Evolutionary conservation across 768 basidiomycete species (phyloP).

Genomic region (Leccinum truebloodii): DNA sequence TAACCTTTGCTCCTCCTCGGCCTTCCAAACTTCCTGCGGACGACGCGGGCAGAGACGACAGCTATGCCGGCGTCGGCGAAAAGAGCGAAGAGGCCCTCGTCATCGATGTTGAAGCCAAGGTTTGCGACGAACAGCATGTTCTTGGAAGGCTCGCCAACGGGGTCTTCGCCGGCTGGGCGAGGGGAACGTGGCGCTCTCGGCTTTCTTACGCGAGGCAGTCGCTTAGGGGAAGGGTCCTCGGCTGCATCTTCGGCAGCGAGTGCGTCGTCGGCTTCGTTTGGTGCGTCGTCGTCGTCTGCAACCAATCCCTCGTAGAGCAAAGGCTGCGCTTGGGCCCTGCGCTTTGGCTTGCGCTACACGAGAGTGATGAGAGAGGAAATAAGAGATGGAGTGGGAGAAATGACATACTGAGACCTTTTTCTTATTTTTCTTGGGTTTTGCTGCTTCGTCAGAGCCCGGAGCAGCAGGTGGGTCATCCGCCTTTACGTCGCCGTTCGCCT

Average conservation of each 20-base stretch:
- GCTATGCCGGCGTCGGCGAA: conserved; percentile 87
- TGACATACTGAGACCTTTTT: conserved; percentile 60
- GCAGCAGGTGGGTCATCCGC: conserved; percentile 53
- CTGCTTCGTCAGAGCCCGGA: conserved; percentile 53
- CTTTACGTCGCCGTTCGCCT: conserved; percentile 77
- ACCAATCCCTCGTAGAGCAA: too few relatives aligned
- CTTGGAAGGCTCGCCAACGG: conserved; percentile 85
- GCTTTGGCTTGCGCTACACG: conserved; percentile 56
- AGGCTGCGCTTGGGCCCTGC: conserved; percentile 13
- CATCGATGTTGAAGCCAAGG: conserved; percentile 92
- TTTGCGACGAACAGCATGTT: conserved; percentile 95
- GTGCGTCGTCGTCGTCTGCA: conserved; percentile 34
- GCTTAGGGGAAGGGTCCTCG: conserved; percentile 34
- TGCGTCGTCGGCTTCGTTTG: conserved; percentile 31
- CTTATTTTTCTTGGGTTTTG: conserved; percentile 78
- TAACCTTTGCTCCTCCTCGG: conserved; percentile 94
- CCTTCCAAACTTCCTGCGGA: conserved; percentile 80
- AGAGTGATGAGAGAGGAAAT: conserved; percentile 12
- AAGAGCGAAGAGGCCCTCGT: conserved; percentile 73
- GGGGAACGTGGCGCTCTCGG: conserved; percentile 55
- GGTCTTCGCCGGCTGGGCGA: conserved; percentile 80
- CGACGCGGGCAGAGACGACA: conserved; percentile 86
- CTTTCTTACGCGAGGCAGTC: conserved; percentile 57
- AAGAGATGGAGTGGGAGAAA: background rate
- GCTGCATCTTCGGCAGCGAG: conserved; percentile 40